Evolutionary conservation across 768 basidiomycete species (phyloP).

Genomic region (Neoboletus subvelutipes): DNA sequence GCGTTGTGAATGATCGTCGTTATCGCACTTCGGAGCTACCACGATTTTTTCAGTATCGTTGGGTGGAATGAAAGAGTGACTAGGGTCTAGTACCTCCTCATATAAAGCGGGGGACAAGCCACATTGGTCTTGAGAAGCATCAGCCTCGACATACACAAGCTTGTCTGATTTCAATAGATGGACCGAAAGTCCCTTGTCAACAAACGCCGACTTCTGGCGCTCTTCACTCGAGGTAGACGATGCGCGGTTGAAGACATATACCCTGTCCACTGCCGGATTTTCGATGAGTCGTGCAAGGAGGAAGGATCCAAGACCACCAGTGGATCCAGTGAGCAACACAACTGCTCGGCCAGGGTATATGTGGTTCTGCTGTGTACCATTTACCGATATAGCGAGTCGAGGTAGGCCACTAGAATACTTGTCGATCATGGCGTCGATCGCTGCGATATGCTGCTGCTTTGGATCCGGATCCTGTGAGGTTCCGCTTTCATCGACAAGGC

Average conservation of each 20-base stretch:
- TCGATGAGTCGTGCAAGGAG: conserved; percentile 32
- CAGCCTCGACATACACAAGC: conserved; percentile 39
- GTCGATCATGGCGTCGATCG: conserved; percentile 34
- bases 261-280: conserved; percentile 18
- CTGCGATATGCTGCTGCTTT: not conserved
- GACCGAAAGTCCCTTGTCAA: conserved; percentile 34
- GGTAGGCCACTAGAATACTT: conserved; percentile 1
- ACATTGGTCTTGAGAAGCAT: conserved; percentile 29
- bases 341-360: not conserved
- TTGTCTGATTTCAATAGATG: conserved; percentile 30
- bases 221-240: conserved; percentile 9
- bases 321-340: conserved; percentile 39
- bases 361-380: not conserved
- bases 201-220: conserved; percentile 36
- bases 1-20: conserved; percentile 30
- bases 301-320: conserved; percentile 42
- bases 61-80: no score
- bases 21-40: conserved; percentile 21
- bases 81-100: conserved; percentile 30
- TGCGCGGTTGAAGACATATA: conserved; percentile 37
- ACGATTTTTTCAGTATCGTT: not conserved
- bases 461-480: not conserved
- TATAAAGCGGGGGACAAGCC: conserved; percentile 30
- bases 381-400: not conserved
- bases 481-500: conserved; percentile 1